These are phyloP conservation scores for Pisolithus marmoratus DNA, from an alignment of 768 basidiomycete species.

Conservation along the genomic window DNA sequence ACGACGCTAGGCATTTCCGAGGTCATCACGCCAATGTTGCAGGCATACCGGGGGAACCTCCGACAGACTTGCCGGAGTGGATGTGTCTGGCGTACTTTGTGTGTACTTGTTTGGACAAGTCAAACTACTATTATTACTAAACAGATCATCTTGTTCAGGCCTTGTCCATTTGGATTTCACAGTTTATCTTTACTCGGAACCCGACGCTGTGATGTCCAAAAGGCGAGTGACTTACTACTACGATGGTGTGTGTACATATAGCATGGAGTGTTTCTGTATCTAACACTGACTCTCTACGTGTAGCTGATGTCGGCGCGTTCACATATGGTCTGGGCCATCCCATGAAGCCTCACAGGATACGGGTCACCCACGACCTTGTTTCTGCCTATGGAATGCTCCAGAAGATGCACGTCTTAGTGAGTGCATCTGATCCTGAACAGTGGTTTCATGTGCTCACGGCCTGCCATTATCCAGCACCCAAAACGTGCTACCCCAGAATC, in stretches of 20 bases:
- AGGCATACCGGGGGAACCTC: not conserved
- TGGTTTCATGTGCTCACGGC: not conserved
- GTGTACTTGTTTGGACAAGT: too few relatives aligned
- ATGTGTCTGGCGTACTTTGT: too few relatives aligned
- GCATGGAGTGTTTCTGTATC: not conserved
- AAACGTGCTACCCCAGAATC: constrained; percentile 63
- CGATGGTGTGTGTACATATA: constrained; percentile 52
- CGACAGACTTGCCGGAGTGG: too few relatives aligned
- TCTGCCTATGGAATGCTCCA: constrained; percentile 89
- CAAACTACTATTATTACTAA: too few relatives aligned
- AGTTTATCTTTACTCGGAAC: too few relatives aligned
- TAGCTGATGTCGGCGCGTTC: constrained; percentile 69
- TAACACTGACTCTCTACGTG: constrained; percentile 2
- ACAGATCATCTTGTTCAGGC: too few relatives aligned
- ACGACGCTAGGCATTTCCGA: not conserved
- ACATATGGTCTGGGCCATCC: constrained; percentile 86
- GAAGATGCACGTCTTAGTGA: constrained; percentile 87
- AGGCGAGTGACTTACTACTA: constrained; percentile 78
- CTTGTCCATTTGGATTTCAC: too few relatives aligned
- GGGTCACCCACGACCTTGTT: constrained; percentile 89
- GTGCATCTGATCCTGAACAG: constrained; percentile 1
- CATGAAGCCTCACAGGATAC: constrained; percentile 96
- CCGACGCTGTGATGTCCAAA: constrained; percentile 47
- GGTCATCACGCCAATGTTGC: not conserved
- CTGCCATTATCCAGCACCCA: constrained; percentile 46